Evolutionary conservation across 75 land plant genomes (phyloP).

Genomic region (Picea glauca): DNA sequence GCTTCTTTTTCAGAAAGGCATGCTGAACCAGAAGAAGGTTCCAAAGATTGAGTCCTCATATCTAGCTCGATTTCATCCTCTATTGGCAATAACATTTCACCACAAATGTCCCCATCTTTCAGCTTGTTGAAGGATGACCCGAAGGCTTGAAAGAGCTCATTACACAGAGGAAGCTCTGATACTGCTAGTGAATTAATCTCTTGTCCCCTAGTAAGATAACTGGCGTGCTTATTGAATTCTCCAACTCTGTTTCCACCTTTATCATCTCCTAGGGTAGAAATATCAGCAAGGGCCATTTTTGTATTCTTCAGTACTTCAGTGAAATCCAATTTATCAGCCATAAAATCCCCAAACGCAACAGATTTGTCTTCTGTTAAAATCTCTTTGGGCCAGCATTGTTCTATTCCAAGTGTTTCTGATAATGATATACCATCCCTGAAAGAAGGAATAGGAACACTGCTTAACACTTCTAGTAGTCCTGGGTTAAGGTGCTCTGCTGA

Average conservation of each 20-base stretch:
- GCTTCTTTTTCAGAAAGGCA: conserved; percentile 25
- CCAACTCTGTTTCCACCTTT: not conserved
- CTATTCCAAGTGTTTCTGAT: not conserved
- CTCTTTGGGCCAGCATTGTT: not conserved
- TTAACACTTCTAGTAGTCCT: not conserved
- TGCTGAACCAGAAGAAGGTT: not conserved
- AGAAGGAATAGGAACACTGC: not conserved
- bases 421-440: not conserved
- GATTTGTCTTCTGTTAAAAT: not conserved
- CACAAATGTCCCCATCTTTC: conserved; percentile 17
- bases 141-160: conserved; percentile 18
- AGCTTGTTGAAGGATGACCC: not conserved
- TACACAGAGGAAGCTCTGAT: conserved; percentile 9
- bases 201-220: conserved; percentile 1
- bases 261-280: not conserved
- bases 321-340: not conserved
- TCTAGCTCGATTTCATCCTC: not conserved
- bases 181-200: not conserved
- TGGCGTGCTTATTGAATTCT: not conserved
- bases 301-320: not conserved
- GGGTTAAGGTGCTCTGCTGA: not conserved
- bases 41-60: conserved; percentile 3
- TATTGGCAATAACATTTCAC: conserved; percentile 19
- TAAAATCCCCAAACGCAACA: not conserved
- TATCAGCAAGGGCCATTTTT: not conserved